Conservation (phyloP, 805 yeast genomes). For the Yarrowia keelungensis region DNA sequence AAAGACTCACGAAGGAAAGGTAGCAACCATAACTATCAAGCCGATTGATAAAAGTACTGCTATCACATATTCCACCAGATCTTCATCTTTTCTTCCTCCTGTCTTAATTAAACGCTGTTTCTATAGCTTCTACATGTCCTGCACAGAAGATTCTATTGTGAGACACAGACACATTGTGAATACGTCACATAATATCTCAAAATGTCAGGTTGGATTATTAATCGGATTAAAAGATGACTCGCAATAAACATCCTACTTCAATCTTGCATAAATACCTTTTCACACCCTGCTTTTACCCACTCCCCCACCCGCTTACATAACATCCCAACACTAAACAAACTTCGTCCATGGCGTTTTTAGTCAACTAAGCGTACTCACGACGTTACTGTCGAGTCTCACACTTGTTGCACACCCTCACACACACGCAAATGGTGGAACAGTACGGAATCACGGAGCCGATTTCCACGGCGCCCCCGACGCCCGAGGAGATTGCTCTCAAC, state of each 20-base stretch:
- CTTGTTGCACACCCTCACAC: not conserved
- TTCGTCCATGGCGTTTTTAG: constrained; percentile 8
- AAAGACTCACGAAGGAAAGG: too few species aligned
- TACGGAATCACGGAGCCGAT: constrained; percentile 85
- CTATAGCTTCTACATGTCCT: too few species aligned
- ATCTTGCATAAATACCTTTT: too few species aligned
- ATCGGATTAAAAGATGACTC: too few species aligned
- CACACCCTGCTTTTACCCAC: too few species aligned
- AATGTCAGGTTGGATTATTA: too few species aligned
- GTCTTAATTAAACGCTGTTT: not conserved
- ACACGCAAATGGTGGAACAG: constrained; percentile 21
- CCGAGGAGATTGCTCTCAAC: constrained; percentile 76
- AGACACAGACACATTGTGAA: not conserved
- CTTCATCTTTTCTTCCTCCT: too few species aligned
- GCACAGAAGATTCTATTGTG: not conserved
- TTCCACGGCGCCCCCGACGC: constrained; percentile 82
- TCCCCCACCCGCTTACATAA: not conserved
- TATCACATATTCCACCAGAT: too few species aligned
- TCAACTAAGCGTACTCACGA: constrained; percentile 7
- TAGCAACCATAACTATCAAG: too few species aligned
- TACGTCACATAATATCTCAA: not conserved
- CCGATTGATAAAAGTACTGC: too few species aligned
- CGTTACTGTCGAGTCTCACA: not conserved
- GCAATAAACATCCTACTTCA: too few species aligned
- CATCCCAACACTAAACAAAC: constrained; percentile 23